Conservation (phyloP, 306 rosid genomes). For the Castanospermum australe region DNA sequence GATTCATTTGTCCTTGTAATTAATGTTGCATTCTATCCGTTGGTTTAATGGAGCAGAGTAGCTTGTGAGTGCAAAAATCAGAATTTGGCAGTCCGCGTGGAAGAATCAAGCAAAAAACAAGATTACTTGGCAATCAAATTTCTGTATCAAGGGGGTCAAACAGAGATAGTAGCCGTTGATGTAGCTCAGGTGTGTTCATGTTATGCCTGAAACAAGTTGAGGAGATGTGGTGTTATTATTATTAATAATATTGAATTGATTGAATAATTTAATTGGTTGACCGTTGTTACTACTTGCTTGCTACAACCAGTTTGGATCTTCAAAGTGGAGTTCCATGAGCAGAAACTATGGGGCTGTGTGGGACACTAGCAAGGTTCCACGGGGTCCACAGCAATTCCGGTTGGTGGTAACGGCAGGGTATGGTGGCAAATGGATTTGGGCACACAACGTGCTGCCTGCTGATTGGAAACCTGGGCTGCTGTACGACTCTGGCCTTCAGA, state of each 20-base stretch:
- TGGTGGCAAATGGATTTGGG: conserved; percentile 81
- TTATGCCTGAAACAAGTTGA: neutral
- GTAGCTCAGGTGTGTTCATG: conserved; percentile 69
- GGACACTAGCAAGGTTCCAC: conserved; percentile 75
- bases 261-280: no score
- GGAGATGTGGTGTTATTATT: no score
- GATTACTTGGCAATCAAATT: conserved; percentile 61
- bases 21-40: no score
- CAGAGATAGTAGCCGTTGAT: conserved; percentile 76
- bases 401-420: conserved; percentile 64
- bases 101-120: conserved; percentile 82
- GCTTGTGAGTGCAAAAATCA: conserved; percentile 65
- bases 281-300: no score
- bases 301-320: conserved; percentile 71
- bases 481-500: conserved; percentile 72
- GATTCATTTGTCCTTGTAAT: no score
- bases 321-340: conserved; percentile 63
- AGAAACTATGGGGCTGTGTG: conserved; percentile 79
- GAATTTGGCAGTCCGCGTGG: conserved; percentile 74
- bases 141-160: conserved; percentile 93
- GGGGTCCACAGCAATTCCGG: conserved; percentile 69
- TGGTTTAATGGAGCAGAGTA: conserved; percentile 54
- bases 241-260: no score
- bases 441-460: conserved; percentile 64
- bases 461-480: conserved; percentile 58